Base-by-base conservation (phyloP, 225 moss, liverwort and hornwort genomes). In the Bryum argenteum region DNA sequence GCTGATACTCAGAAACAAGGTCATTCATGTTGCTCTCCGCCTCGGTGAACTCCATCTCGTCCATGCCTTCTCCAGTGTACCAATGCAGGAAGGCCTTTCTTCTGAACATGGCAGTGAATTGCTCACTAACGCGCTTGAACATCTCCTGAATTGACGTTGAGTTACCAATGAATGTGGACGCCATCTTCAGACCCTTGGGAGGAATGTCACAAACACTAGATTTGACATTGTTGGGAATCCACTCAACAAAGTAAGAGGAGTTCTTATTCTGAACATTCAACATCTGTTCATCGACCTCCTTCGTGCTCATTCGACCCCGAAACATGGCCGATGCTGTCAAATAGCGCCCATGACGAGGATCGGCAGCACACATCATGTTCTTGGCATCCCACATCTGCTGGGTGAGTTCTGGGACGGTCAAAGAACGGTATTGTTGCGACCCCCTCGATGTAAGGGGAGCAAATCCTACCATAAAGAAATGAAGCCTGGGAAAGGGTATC, bases 381-480 rank as follows among this genome's bases (percentile, higher is more conserved):
- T 81, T 81, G 45, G 81, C 81, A 72, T 84, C 84, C 84, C 84
- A 84, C 84, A 84, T 84, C 59, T 84, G 84, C 71, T 84, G 84
- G 8, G 84, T 84, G 9, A 84, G 61, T 58, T 84, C 84, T 10
- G 84, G 84, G 6, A 84, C 84, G 39, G 84, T 84, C 64, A 84
- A 16, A 11, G 84, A 84, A 43, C 84, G 70, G 26, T 84, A 84
- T 40, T 84, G 84, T 54, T 84, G 84, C 42, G 84, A 84, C 0
- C 84, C 84, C 69, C 84, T 78, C 9, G 84, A 84, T 16, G 84
- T 84, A 9, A 81, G 71, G 1, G 84, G 81, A 13, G 84, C 84
- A 13, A 84, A 84, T 26, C 84, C 84, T 22, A 84, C 81, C 84
- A 84, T 84, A 21, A 84, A 84, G 75, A 84, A 84, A 48, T 84